Conservation (phyloP, 2,329 filamentous ascomycete species). For the Aspergillus terreus region DNA sequence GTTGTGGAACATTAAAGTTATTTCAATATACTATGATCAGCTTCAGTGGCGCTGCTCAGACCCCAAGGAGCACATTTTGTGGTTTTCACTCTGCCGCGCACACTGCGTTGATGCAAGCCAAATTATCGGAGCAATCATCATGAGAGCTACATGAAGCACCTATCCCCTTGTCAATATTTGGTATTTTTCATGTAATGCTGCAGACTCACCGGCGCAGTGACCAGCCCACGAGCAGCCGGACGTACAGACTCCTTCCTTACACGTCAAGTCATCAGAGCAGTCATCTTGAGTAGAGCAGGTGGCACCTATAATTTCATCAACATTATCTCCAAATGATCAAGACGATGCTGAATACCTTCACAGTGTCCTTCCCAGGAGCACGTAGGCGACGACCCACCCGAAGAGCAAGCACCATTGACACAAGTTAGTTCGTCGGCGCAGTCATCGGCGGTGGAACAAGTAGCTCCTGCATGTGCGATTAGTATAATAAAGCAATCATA, state of each 20-base stretch:
- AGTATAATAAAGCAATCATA: not conserved
- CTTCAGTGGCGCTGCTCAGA: too few species aligned
- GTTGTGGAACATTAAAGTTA: too few species aligned
- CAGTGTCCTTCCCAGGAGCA: not conserved
- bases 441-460: not conserved
- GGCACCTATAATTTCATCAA: not conserved
- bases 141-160: not conserved
- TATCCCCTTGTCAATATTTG: not conserved
- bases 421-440: not conserved
- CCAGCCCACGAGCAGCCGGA: not conserved
- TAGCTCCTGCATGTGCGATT: not conserved
- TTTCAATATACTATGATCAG: too few species aligned
- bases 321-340: not conserved
- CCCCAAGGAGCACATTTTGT: too few species aligned
- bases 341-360: not conserved
- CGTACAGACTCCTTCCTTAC: not conserved
- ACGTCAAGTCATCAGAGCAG: not conserved
- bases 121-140: not conserved
- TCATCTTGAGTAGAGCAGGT: not conserved
- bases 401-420: not conserved
- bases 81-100: not conserved
- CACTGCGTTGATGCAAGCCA: not conserved
- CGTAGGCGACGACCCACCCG: not conserved
- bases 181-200: not conserved
- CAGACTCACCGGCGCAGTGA: not conserved